These are phyloP conservation scores for Lolium perenne DNA, from an alignment of 176 grass and related monocot species.

Conservation along the genomic window DNA sequence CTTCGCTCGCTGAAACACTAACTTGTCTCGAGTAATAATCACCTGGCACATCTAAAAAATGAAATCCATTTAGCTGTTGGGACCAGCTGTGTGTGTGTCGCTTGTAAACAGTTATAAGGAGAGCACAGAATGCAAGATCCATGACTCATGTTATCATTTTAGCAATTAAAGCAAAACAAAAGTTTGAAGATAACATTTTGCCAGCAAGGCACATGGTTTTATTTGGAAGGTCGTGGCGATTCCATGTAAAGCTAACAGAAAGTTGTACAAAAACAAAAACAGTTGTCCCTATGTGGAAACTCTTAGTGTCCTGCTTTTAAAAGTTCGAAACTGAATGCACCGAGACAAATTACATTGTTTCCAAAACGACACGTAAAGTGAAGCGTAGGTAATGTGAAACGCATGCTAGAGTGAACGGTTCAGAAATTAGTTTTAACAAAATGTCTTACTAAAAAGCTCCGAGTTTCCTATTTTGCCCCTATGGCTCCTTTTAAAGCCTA, in stretches of 20 bases:
- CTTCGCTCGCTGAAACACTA: too few species aligned
- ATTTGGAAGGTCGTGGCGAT: neutral
- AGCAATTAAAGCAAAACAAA: neutral
- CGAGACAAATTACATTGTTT: neutral
- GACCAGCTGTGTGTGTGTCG: neutral
- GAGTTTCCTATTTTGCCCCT: neutral
- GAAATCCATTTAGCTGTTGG: neutral
- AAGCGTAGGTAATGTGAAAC: neutral
- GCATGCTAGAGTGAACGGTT: neutral
- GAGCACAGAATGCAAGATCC: neutral
- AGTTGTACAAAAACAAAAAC: neutral
- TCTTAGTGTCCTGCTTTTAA: neutral
- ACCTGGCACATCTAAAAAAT: neutral
- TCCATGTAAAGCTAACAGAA: neutral
- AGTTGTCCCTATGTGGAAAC: neutral
- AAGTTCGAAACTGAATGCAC: constrained; percentile 10
- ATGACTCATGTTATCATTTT: neutral
- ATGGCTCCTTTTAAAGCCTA: neutral
- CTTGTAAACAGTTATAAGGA: neutral
- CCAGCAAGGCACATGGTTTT: neutral
- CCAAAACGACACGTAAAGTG: neutral
- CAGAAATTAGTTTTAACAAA: neutral
- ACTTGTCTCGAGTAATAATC: neutral
- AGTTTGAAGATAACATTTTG: neutral
- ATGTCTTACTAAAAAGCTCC: too few species aligned